Percentiles rank a stretch among this genome's conserved stretches.
Conservation (phyloP, 192 early-diverging fungal species). For the Coemansia sp. region DNA sequence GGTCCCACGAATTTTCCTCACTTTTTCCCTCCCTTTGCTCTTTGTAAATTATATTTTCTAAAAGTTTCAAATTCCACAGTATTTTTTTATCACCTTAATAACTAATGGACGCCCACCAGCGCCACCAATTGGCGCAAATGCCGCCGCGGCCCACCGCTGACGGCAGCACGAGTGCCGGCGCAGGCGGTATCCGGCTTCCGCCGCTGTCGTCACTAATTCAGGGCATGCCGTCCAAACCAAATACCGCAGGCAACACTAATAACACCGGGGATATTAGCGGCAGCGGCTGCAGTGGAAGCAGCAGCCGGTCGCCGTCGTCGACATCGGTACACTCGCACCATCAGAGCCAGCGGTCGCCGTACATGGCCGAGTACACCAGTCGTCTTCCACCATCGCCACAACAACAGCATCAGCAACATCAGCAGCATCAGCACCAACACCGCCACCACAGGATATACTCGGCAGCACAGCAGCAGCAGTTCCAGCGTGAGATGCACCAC, state of each 20-base stretch:
- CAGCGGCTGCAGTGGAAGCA: neutral
- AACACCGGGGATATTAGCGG: neutral
- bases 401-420: neutral
- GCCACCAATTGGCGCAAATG: neutral
- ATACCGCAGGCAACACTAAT: neutral
- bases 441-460: conserved; percentile 9
- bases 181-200: conserved; percentile 25
- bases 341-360: neutral
- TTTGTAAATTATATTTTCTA: neutral
- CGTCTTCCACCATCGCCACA: conserved; percentile 4
- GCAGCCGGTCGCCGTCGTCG: conserved; percentile 3
- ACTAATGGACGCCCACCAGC: neutral
- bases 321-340: neutral
- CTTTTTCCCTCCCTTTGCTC: neutral
- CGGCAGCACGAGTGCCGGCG: neutral
- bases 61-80: conserved; percentile 2
- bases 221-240: neutral
- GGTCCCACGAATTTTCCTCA: neutral
- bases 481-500: neutral
- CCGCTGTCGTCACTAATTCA: conserved; percentile 43
- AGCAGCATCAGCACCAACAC: conserved; percentile 4
- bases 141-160: neutral
- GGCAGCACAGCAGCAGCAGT: conserved; percentile 4
- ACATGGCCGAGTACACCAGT: neutral
- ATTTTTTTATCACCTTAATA: neutral